These are phyloP conservation scores for Teratosphaeria gauchensis DNA, from an alignment of 2,329 filamentous ascomycete genomes.

Conservation along the genomic window DNA sequence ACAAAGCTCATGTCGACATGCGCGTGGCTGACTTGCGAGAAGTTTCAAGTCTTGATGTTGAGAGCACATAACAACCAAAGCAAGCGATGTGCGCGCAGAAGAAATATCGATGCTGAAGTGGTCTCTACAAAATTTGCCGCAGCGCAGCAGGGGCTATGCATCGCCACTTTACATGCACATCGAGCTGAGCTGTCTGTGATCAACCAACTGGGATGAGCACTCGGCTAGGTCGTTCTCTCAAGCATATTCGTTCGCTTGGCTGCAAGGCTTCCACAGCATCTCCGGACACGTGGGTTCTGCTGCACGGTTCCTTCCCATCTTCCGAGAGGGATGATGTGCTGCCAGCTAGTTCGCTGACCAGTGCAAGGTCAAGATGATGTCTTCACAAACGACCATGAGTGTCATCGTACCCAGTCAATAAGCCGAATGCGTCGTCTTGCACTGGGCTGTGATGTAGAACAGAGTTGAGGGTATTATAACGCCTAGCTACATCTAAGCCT, in stretches of 20 bases:
- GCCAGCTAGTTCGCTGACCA: too few species aligned
- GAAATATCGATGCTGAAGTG: background rate
- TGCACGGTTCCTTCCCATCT: too few species aligned
- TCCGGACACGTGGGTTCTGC: too few species aligned
- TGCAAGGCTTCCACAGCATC: background rate
- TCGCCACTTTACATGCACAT: background rate
- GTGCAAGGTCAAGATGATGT: too few species aligned
- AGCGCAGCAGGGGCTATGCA: background rate
- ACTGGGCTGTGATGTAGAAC: background rate
- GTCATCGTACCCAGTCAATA: background rate
- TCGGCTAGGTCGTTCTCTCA: too few species aligned
- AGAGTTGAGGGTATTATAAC: background rate
- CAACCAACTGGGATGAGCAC: background rate
- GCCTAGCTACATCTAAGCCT: background rate
- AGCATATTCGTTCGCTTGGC: background rate
- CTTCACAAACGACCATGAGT: too few species aligned
- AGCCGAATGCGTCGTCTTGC: background rate
- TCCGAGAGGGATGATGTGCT: too few species aligned
- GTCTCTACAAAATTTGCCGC: background rate
- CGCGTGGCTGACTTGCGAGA: background rate
- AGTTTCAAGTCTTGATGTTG: background rate
- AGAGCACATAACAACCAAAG: background rate
- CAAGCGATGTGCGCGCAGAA: background rate
- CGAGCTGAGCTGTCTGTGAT: too few species aligned
- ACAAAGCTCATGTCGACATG: background rate